phyloP scores from a whole-genome alignment of 2,329 filamentous ascomycete genomes.

The Tolypocladium ovalisporum region DNA sequence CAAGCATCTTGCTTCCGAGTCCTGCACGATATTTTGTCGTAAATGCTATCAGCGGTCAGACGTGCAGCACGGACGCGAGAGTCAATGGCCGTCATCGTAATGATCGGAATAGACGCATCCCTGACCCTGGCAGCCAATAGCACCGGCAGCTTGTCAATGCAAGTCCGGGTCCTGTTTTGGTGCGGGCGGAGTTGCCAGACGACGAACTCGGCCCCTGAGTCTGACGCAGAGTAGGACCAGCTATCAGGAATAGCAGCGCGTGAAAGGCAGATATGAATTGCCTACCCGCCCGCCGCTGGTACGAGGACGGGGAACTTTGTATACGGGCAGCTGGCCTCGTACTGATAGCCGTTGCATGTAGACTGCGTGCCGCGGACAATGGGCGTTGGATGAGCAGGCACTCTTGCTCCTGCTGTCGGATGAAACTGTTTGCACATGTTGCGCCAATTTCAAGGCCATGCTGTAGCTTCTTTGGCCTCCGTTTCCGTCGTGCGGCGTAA shows the following conservation, averaged over 20 bases:
- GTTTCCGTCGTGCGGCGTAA: background rate
- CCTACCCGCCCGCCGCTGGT: background rate
- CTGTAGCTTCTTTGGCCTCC: background rate
- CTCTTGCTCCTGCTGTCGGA: too few relatives aligned
- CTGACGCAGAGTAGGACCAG: background rate
- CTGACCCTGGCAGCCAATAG: background rate
- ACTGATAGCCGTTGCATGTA: background rate
- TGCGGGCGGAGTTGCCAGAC: background rate
- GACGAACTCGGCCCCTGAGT: background rate
- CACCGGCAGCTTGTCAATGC: background rate
- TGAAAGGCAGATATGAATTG: background rate
- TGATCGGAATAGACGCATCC: background rate
- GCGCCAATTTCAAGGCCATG: background rate
- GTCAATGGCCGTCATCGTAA: background rate
- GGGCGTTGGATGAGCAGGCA: background rate
- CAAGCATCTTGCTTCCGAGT: background rate
- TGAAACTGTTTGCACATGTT: too few relatives aligned
- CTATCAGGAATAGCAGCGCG: background rate
- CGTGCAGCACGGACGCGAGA: background rate
- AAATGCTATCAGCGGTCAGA: background rate
- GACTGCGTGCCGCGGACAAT: background rate
- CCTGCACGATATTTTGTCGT: background rate
- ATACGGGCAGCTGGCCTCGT: background rate
- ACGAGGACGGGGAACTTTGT: background rate
- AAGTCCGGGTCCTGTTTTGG: background rate